Evolutionary conservation across 139 green algal species (phyloP), one percentile per base, ranked within the genome.

Genomic region (Closterium sp.): DNA sequence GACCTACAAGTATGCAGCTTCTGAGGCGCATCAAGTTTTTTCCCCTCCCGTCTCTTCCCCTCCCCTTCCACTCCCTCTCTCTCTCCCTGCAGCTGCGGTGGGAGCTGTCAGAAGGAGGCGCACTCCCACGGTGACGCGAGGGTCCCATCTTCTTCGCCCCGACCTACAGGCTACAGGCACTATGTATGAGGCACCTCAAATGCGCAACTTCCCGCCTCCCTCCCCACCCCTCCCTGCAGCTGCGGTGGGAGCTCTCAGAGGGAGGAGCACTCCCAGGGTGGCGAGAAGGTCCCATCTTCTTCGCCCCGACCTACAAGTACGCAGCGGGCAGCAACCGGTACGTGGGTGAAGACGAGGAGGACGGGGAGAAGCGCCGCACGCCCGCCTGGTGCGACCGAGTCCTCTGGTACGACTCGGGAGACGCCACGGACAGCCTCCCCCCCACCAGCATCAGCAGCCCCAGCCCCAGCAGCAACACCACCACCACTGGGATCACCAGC

Each of bases 291-390:
- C 90, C 88, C 3, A 95, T 99, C 88, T 95, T 92, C 31, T 99
- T 99, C 93, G 92, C 95, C 27, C 98, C 98, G 42, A 99, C 98
- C 9, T 99, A 98, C 96, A 99, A 99, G 94, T 99, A 97, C 90
- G 95, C 97, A 79, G 88, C 96, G 10, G 95, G 96, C 32, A 97
- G 95, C 19, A 92, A 95, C 70, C 73, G 89, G 0, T 98, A 98
- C 94, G 31, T 94, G 50, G 92, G 91, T 9, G 91, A 94, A 79
- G 89, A 42, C 30, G 89, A 31, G 21, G 90, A 91, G 28, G 89
- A 93, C 31, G 91, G 89, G 70, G 91, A 94, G 31, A 94, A 92
- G 89, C 89, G 91, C 24, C 45, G 91, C 5, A 94, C 85, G 28
- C 91, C 91, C 9, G 79, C 91, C 9, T 94, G 91, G 91, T 93